Percentiles rank a stretch among this genome's conserved stretches.
Evolutionary conservation across 345 rosid genomes (phyloP).

Genomic region (Combretum micranthum): DNA sequence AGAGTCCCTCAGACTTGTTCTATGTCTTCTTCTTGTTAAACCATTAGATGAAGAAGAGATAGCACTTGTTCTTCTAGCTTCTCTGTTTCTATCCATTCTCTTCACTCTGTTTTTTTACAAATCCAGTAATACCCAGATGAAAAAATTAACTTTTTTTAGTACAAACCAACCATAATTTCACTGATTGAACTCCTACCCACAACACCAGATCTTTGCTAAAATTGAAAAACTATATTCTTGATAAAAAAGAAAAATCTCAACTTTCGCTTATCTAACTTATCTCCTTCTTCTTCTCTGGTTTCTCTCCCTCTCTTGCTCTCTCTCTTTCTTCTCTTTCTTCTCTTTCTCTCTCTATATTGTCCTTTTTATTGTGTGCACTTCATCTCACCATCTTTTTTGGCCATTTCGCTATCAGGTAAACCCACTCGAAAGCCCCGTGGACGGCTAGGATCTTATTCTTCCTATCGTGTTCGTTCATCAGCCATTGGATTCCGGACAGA

Average conservation of each 20-base stretch:
- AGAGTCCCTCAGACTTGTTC: conserved; percentile 80
- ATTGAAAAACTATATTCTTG: background rate
- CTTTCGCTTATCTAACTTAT: conserved; percentile 19
- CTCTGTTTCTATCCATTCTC: conserved; percentile 88
- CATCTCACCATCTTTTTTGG: conserved; percentile 48
- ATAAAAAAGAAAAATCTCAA: conserved; percentile 23
- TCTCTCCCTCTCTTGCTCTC: conserved; percentile 6
- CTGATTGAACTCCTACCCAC: conserved; percentile 9
- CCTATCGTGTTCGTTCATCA: conserved; percentile 26
- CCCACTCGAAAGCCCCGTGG: conserved; percentile 47
- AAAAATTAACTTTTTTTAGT: conserved; percentile 40
- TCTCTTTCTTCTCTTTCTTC: background rate
- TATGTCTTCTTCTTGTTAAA: conserved; percentile 64
- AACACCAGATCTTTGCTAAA: conserved; percentile 2
- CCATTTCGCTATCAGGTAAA: conserved; percentile 53
- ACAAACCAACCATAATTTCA: conserved; percentile 26
- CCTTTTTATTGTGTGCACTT: conserved; percentile 27
- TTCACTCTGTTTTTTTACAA: conserved; percentile 9
- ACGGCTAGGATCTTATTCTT: conserved; percentile 59
- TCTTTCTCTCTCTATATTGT: conserved; percentile 8
- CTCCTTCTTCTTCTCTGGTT: too few relatives aligned
- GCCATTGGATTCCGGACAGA: conserved; percentile 33
- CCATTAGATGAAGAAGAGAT: conserved; percentile 60
- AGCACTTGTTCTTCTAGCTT: conserved; percentile 60
- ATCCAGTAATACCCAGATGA: conserved; percentile 11